Evolutionary conservation across 2,329 filamentous ascomycete species (phyloP), one percentile per base, ranked within the genome.

Genomic region (Ceratocystis albifundus): DNA sequence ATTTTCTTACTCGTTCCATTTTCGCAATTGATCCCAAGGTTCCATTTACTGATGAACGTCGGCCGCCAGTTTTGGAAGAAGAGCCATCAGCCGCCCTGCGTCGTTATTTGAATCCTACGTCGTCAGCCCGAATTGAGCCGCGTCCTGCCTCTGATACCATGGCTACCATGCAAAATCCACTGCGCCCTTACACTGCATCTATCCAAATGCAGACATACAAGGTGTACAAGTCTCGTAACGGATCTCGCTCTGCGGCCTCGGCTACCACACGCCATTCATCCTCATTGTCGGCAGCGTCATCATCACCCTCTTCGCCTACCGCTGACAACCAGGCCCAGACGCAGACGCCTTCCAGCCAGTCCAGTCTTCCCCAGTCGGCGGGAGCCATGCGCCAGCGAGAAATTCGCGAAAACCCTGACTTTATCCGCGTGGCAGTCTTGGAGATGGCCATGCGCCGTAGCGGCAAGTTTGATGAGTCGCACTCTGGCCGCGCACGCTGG

Each of bases 161-260:
- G 71, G 32, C 53, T 68, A 62, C 66, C 76, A 66, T 45, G 32
- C 61, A 63, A 22, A n/a, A 28, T 10, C 46, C 66, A 4, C 36
- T 59, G 20, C 74, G 77, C 68, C 76, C 76, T 64, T 87, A 82
- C 71, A 86, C 84, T 15, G 84, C 85, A 30, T 87, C 85, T 1
- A 88, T 88, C 67, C 85, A 88, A 72, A 87, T 88, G 85, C 84
- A 87, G 71, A 88, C 85, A 0, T 88, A 88, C 77, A 84, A 84
- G 71, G 79, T 84, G 44, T 80, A 80, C 71, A 78, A 79, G 45
- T 80, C 78, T 32, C 77, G 76, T 68, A 76, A 75, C 64, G 73
- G 45, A 69, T 72, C 66, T 64, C 70, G 67, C 64, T 72, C 69
- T 67, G 71, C 67, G 44, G 71, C 71, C n/a, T 32, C 57, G 7